Base-by-base conservation (phyloP, 2,329 filamentous ascomycete species). In the Dendrostoma leiphaemia region DNA sequence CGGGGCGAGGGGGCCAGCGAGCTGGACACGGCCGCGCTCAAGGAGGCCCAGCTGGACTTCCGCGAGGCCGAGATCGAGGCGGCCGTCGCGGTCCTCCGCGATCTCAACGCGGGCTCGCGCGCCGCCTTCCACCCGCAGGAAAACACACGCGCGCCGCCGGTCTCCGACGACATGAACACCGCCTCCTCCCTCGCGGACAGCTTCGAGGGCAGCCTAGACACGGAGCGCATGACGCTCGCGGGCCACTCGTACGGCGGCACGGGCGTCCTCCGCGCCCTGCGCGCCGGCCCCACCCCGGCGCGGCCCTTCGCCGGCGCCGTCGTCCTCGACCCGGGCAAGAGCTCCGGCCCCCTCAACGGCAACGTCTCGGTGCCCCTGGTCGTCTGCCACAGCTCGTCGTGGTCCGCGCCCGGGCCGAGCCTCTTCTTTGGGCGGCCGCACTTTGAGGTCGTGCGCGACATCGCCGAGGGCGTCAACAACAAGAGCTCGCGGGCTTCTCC, bases 171-270 rank as follows among this genome's bases (percentile, higher is more conserved):
- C 13, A 37, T n/a, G 13, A 37, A 12, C 34, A 37, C 6, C 34
- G 34, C 34, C 34, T 15, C 6, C 34, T 6, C 34, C 34, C 15
- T 5, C 34, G 13, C 34, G 4, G n/a, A 37, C 13, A 6, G 13
- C 34, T 88, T 84, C 76, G 65, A 71, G 32, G 68, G 70, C 52
- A 75, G 82, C 9, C 74, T 89, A 6, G 76, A 85, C 64, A 71
- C 78, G 43, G 69, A 76, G 28, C 74, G 78, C 32, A 74, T 85
- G 60, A 75, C 82, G 43, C 73, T 88, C 8, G 80, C 73, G 3
- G 85, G 85, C 0, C 85, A 88, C 64, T 86, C 82, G 0, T 87
- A 84, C 68, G 85, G 85, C 46, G 85, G 84, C 2, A 88, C 85
- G 0, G 77, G 81, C 3, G 84, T 82, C 0, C 71, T 88, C 19